Percentiles rank a stretch among this genome's conserved stretches.
These are phyloP conservation scores for Teunomyces pallodes DNA, from an alignment of 805 yeast genomes.

Conservation along the genomic window DNA sequence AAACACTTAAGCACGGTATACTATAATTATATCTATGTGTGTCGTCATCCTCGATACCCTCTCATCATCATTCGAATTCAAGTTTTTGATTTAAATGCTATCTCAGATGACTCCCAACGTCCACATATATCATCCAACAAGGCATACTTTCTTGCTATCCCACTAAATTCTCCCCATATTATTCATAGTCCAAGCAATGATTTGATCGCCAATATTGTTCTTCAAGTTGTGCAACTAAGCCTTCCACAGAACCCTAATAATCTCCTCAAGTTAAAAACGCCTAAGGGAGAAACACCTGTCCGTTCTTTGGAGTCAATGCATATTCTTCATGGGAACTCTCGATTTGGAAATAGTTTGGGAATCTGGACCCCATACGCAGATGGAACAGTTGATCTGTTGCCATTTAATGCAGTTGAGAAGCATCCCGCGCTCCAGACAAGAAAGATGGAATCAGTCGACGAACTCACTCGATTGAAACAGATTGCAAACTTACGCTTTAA, in stretches of 20 bases:
- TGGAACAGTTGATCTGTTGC: slow-evolving; percentile 61
- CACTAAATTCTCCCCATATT: slow-evolving; percentile 62
- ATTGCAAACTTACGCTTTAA: slow-evolving; percentile 60
- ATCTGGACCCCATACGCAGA: slow-evolving; percentile 75
- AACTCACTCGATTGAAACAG: slow-evolving; percentile 24
- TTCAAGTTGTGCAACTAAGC: slow-evolving; percentile 59
- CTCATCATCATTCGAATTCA: slow-evolving; percentile 63
- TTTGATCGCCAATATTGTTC: slow-evolving; percentile 48
- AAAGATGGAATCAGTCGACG: slow-evolving; percentile 8
- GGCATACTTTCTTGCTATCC: slow-evolving; percentile 67
- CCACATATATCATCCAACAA: slow-evolving; percentile 52
- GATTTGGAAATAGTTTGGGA: slow-evolving; percentile 63
- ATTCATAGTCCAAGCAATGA: slow-evolving; percentile 52
- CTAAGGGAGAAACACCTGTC: slow-evolving; percentile 35
- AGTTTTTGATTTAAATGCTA: slow-evolving; percentile 51
- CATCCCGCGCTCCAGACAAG: slow-evolving; percentile 37
- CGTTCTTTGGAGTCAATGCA: slow-evolving; percentile 55
- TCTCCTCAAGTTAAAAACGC: slow-evolving; percentile 36
- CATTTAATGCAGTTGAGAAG: slow-evolving; percentile 45
- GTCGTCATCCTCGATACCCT: slow-evolving; percentile 63
- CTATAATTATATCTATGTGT: slow-evolving; percentile 62
- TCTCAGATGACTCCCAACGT: slow-evolving; percentile 12
- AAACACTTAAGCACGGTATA: slow-evolving; percentile 49
- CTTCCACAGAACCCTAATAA: slow-evolving; percentile 45
- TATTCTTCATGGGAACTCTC: slow-evolving; percentile 57